These are phyloP conservation scores for Insectozyma bohioensis DNA, from an alignment of 1,139 yeast genomes.

Conservation along the genomic window DNA sequence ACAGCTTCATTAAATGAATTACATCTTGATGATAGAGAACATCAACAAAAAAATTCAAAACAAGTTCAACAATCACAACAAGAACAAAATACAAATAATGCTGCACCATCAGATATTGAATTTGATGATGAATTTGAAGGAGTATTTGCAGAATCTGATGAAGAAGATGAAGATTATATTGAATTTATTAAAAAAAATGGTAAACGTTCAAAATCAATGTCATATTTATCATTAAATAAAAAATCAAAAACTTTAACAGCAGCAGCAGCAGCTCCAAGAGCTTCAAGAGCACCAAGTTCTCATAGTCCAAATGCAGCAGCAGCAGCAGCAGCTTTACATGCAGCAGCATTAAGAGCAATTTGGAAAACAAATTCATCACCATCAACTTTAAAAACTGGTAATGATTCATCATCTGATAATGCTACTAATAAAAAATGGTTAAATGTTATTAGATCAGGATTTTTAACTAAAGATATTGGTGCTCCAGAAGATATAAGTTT, in stretches of 20 bases:
- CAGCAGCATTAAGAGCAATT: slow-evolving; percentile 62
- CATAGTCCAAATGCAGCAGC: slow-evolving; percentile 66
- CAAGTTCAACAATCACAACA: slow-evolving; percentile 5
- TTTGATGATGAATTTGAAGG: slow-evolving; percentile 44
- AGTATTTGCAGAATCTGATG: slow-evolving; percentile 45
- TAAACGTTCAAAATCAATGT: slow-evolving; percentile 66
- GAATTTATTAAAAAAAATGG: slow-evolving; percentile 40
- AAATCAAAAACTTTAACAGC: slow-evolving; percentile 62
- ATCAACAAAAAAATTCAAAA: slow-evolving; percentile 13
- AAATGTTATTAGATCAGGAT: slow-evolving; percentile 70
- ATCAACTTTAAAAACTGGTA: slow-evolving; percentile 11
- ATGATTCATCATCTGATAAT: slow-evolving; percentile 7
- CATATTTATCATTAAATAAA: slow-evolving; percentile 49
- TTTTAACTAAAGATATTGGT: slow-evolving; percentile 70
- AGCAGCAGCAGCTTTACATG: slow-evolving; percentile 73
- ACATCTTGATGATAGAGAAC: slow-evolving; percentile 2
- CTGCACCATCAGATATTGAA: slow-evolving; percentile 47
- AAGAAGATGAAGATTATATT: slow-evolving; percentile 27
- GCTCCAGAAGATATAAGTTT: slow-evolving; percentile 75
- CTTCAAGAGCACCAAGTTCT: slow-evolving; percentile 59
- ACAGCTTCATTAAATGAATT: slow-evolving; percentile 55
- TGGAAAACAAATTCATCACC: slow-evolving; percentile 18
- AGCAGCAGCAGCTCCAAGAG: slow-evolving; percentile 80
- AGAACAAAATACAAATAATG: slow-evolving; percentile 9
- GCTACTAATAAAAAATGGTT: slow-evolving; percentile 62